Conservation (phyloP, 2,329 filamentous ascomycete genomes). For the Alternaria gansuensis region DNA sequence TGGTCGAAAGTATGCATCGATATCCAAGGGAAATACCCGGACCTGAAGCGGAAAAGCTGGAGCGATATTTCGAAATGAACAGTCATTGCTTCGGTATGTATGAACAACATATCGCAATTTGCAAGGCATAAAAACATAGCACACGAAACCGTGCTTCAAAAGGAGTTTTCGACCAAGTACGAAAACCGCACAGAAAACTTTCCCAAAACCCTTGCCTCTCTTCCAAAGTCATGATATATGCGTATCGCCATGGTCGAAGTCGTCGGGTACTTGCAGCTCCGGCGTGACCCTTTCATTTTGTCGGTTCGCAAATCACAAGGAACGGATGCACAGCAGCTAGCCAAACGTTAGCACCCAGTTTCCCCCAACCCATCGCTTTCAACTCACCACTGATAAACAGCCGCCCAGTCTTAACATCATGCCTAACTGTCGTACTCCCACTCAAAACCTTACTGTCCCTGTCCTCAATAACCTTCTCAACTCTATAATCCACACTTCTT, state of each 20-base stretch:
- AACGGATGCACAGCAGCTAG: slow-evolving; percentile 22
- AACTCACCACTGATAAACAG: slow-evolving; percentile 40
- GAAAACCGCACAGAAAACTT: no score
- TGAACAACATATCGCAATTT: no score
- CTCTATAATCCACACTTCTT: slow-evolving; percentile 25
- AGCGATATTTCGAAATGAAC: no score
- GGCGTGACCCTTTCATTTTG: fast-evolving
- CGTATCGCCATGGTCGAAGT: not conserved
- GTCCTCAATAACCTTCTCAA: slow-evolving; percentile 44
- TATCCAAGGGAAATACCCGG: no score
- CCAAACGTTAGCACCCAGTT: not conserved
- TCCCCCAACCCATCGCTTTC: no score
- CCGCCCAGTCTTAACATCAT: slow-evolving; percentile 40
- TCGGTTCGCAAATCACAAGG: slow-evolving; percentile 24
- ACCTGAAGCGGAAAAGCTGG: no score
- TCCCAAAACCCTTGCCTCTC: no score
- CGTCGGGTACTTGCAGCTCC: fast-evolving
- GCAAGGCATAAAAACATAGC: no score
- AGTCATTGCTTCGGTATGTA: no score
- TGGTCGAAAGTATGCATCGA: no score
- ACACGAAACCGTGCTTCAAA: no score
- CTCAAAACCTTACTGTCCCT: slow-evolving; percentile 31
- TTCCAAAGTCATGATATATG: not conserved
- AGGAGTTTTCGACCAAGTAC: no score
- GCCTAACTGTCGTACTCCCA: slow-evolving; percentile 37